Evolutionary conservation across 225 moss, liverwort and hornwort genomes (phyloP).

Genomic region (Marchantia polymorpha): DNA sequence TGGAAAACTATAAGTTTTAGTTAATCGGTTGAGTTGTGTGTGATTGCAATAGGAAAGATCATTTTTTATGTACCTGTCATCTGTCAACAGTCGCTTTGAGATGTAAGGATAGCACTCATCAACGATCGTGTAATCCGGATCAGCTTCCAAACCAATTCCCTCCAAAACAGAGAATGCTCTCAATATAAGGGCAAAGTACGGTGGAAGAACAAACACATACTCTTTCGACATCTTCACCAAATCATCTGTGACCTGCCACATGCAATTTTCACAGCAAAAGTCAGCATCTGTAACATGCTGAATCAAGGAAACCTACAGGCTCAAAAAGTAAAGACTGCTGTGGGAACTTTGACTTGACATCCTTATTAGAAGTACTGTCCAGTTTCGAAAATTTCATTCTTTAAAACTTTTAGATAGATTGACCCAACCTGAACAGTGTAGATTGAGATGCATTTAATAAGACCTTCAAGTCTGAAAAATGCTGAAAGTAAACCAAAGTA

Average conservation of each 20-base stretch:
- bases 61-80: constrained; percentile 60
- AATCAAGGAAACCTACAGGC: not conserved
- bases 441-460: too few species aligned
- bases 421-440: too few species aligned
- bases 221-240: constrained; percentile 78
- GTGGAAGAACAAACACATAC: constrained; percentile 86
- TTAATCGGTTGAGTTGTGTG: too few species aligned
- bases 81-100: constrained; percentile 77
- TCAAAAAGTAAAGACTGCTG: not conserved
- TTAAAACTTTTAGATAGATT: too few species aligned
- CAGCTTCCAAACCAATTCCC: constrained; percentile 84
- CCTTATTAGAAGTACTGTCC: not conserved
- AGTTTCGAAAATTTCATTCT: not conserved
- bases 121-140: constrained; percentile 86
- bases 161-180: constrained; percentile 90
- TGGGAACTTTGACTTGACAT: not conserved
- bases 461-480: not conserved
- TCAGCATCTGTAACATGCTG: not conserved
- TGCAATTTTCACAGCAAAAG: not conserved
- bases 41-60: too few species aligned
- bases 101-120: constrained; percentile 87
- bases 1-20: too few species aligned
- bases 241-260: constrained; percentile 64
- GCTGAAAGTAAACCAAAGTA: not conserved
- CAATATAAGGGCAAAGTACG: constrained; percentile 82